phyloP scores from a whole-genome alignment of 371 early-diverging fungal species.

The Mortierella sp. region DNA sequence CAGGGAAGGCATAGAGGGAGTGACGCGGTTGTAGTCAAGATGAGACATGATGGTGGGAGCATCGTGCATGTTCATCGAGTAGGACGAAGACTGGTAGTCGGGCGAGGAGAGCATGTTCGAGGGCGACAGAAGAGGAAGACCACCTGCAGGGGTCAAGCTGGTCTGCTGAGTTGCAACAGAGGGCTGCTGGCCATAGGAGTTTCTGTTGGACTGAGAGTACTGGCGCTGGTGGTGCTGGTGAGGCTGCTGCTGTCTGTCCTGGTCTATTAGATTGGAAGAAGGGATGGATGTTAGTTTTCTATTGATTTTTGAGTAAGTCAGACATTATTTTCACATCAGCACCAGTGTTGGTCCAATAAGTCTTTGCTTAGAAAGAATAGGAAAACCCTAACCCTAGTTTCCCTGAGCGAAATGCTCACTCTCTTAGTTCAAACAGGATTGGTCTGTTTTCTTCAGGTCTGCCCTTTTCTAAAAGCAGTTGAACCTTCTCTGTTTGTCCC shows the following conservation, averaged over 20 bases:
- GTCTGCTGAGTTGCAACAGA: conserved; percentile 33
- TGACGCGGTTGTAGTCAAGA: conserved; percentile 26
- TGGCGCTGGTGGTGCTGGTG: conserved; percentile 37
- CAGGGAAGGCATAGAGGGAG: conserved; percentile 16
- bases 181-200: conserved; percentile 19
- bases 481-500: neutral
- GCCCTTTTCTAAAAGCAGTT: neutral
- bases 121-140: conserved; percentile 44
- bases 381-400: conserved; percentile 6
- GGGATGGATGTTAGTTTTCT: neutral
- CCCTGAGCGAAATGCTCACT: neutral
- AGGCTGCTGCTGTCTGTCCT: conserved; percentile 21
- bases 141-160: conserved; percentile 20
- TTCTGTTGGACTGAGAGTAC: conserved; percentile 26
- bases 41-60: conserved; percentile 48
- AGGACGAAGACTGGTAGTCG: conserved; percentile 36
- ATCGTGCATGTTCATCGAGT: conserved; percentile 32
- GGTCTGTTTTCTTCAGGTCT: neutral
- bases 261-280: conserved; percentile 11
- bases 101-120: conserved; percentile 33
- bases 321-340: neutral
- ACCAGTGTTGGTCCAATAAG: neutral
- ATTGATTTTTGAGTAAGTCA: neutral
- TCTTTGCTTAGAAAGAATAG: neutral
- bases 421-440: neutral